phyloP scores from a whole-genome alignment of 495 filamentous ascomycete genomes.

The Podospora didyma region DNA sequence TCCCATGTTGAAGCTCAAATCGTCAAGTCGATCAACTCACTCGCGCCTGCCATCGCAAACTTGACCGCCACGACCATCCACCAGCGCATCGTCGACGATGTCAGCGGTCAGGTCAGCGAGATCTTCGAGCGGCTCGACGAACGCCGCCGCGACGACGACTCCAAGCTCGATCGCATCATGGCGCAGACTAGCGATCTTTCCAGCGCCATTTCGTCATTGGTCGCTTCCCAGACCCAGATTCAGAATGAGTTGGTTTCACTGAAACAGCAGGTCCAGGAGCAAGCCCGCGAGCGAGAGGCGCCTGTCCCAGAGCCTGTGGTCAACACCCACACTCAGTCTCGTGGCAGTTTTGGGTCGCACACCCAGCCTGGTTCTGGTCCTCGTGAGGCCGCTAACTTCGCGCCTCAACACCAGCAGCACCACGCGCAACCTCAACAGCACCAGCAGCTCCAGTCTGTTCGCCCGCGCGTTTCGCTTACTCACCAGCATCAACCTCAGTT shows the following conservation, averaged over 20 bases:
- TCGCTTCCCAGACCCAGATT: slow-evolving; percentile 51
- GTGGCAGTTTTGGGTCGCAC: slow-evolving; percentile 19
- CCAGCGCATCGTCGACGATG: slow-evolving; percentile 30
- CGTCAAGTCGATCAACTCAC: slow-evolving; percentile 53
- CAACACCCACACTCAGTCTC: slow-evolving; percentile 13
- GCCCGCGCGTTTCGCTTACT: too few species aligned
- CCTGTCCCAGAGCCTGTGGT: slow-evolving; percentile 2
- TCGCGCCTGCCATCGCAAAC: slow-evolving; percentile 63
- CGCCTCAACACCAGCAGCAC: slow-evolving; percentile 17
- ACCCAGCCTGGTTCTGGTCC: slow-evolving; percentile 8
- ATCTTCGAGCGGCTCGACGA: slow-evolving; percentile 53
- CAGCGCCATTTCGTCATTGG: slow-evolving; percentile 69
- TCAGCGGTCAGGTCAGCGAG: slow-evolving; percentile 30
- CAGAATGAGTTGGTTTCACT: slow-evolving; percentile 20
- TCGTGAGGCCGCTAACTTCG: slow-evolving; percentile 24
- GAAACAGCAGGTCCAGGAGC: slow-evolving; percentile 17
- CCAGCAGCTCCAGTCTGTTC: slow-evolving; percentile 17
- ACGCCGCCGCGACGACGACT: slow-evolving; percentile 64
- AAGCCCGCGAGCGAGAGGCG: neutral
- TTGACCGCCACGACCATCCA: slow-evolving; percentile 57
- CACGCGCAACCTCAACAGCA: slow-evolving; percentile 11
- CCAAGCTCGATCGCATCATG: slow-evolving; percentile 81
- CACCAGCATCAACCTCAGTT: slow-evolving; percentile 22
- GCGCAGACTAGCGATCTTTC: slow-evolving; percentile 65
- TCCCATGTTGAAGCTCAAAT: slow-evolving; percentile 66